These are phyloP conservation scores for Protomyces inouyei DNA, from an alignment of 1,139 yeast species.

Conservation along the genomic window DNA sequence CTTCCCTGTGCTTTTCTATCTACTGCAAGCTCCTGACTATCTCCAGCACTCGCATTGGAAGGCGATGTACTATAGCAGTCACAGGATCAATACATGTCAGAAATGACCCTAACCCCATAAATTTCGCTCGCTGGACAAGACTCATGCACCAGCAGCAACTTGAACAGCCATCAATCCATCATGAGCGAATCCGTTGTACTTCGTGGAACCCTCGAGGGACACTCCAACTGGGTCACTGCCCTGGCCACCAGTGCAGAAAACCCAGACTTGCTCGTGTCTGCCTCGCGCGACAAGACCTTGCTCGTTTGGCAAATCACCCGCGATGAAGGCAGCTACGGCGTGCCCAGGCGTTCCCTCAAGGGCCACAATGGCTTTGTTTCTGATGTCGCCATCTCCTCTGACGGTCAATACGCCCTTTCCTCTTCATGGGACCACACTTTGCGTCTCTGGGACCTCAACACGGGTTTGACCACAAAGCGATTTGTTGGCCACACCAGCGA, in stretches of 20 bases:
- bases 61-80: not conserved
- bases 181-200: slow-evolving; percentile 84
- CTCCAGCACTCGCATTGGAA: too few species aligned
- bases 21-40: too few species aligned
- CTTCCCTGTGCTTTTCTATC: too few species aligned
- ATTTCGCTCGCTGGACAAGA: not conserved
- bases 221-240: slow-evolving; percentile 87
- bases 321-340: slow-evolving; percentile 96
- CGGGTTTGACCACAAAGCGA: slow-evolving; percentile 92
- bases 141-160: not conserved
- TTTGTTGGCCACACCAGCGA: slow-evolving; percentile 98
- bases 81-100: not conserved
- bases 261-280: slow-evolving; percentile 97
- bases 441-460: slow-evolving; percentile 96
- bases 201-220: slow-evolving; percentile 97
- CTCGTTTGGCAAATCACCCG: slow-evolving; percentile 88
- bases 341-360: slow-evolving; percentile 92
- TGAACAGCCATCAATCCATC: not conserved
- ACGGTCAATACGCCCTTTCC: slow-evolving; percentile 96
- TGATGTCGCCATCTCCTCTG: slow-evolving; percentile 97
- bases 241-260: slow-evolving; percentile 97
- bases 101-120: not conserved
- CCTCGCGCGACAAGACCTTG: slow-evolving; percentile 97
- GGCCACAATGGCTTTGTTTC: slow-evolving; percentile 99
- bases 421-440: slow-evolving; percentile 99